Conservation (phyloP, 805 yeast genomes). For the Monosporozyma servazzii region DNA sequence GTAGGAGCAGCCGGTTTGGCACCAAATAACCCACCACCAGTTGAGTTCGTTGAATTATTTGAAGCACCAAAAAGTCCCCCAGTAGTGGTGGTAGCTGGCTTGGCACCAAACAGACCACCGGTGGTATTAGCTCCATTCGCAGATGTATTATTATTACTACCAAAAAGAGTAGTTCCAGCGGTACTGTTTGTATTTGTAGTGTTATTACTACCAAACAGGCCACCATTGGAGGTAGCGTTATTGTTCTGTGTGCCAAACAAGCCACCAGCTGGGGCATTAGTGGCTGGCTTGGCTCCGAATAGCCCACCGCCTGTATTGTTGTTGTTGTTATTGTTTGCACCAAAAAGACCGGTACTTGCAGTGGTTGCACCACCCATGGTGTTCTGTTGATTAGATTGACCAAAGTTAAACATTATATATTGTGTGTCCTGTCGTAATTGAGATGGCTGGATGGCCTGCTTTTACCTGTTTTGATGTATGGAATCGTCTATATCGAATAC, state of each 20-base stretch:
- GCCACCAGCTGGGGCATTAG: neutral
- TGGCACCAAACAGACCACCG: constrained; percentile 28
- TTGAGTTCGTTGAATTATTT: constrained; percentile 1
- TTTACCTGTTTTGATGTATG: neutral
- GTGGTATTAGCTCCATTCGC: neutral
- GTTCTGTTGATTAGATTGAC: neutral
- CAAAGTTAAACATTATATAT: constrained; percentile 1
- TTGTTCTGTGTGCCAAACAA: neutral
- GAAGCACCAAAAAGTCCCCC: constrained; percentile 11
- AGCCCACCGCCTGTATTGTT: neutral
- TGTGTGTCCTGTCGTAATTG: neutral
- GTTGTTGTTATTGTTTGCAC: constrained; percentile 6
- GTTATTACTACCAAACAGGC: constrained; percentile 14
- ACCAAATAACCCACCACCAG: constrained; percentile 2
- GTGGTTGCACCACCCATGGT: neutral
- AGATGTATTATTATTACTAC: constrained; percentile 3
- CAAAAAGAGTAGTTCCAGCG: constrained; percentile 17
- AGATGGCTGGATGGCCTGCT: neutral
- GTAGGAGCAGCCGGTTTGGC: constrained; percentile 4
- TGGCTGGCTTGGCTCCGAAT: constrained; percentile 1
- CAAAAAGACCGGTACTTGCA: constrained; percentile 8
- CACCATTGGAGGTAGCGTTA: neutral
- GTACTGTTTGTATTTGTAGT: constrained; percentile 7
- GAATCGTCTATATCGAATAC: neutral
- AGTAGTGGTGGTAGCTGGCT: constrained; percentile 3